Conservation (phyloP, 345 rosid species). For the Trapa incisa region DNA sequence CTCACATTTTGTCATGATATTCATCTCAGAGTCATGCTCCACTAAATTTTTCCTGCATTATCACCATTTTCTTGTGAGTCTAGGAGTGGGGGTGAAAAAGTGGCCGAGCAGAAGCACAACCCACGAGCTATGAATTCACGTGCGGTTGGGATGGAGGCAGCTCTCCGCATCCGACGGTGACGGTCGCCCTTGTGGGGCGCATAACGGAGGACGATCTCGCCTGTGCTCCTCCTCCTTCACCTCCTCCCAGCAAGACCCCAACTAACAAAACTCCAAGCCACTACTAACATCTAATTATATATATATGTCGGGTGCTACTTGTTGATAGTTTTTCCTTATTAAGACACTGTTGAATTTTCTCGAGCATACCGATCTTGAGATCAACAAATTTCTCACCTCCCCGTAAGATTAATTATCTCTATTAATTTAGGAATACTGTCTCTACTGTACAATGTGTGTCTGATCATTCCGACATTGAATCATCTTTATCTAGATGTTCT, state of each 20-base stretch:
- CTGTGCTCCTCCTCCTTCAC: background rate
- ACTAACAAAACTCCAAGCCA: background rate
- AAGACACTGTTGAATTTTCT: background rate
- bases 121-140: conserved; percentile 12
- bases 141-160: conserved; percentile 28
- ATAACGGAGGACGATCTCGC: background rate
- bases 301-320: background rate
- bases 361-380: background rate
- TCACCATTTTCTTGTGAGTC: no score
- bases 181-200: conserved; percentile 7
- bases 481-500: background rate
- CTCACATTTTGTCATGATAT: background rate
- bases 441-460: background rate
- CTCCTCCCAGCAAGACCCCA: background rate
- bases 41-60: no score
- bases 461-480: background rate
- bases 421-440: background rate
- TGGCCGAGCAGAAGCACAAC: background rate
- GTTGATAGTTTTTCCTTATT: background rate
- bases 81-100: background rate
- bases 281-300: no score
- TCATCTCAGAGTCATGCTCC: no score
- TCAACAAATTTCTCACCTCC: background rate
- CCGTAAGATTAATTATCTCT: background rate
- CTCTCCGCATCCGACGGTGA: conserved; percentile 36